Evolutionary conservation across 192 early-diverging fungal genomes (phyloP), one percentile per base, ranked within the genome.

Genomic region (Coemansia sp.): DNA sequence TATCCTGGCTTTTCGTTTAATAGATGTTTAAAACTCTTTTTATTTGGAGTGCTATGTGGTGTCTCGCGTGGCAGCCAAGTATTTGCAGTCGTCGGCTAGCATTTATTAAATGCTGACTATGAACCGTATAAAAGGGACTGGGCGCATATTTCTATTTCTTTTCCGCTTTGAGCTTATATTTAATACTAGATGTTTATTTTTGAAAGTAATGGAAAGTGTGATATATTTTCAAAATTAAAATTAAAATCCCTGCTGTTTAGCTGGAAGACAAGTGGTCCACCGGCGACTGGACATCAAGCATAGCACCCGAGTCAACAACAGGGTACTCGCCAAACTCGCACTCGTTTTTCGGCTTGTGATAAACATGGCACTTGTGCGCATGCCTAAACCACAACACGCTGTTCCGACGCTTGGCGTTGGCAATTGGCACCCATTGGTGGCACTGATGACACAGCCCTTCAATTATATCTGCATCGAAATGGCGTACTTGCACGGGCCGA

Each of bases 371-470:
- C 82, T 92, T 92, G 80, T 92, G 89, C 8, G 92, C 92, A 78
- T 94, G 92, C 13, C 91, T 75, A 68, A 86, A 94, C 92, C 92
- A 94, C 32, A 93, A 78, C 57, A 91, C 86, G 59, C 85, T 86
- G 62, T 88, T 93, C 51, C 88, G 84, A 43, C 88, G 83, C 74
- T 93, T 94, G 29, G 84, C 74, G 51, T 88, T 89, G 59, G 86
- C 87, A 41, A 94, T 82, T 3, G 90, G 87, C 50, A 91, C 83
- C 92, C 92, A 94, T 62, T 92, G 83, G 35, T 83, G 81, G 68
- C 92, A 94, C 69, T 93, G 89, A 69, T 93, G 89, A 62, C 92
- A 94, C 2, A 90, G 66, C 10, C 92, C 91, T 78, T 93, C 92
- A 27, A 89, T 84, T 41, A 84, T 74, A 47, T 90, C 88, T 24